Conservation (phyloP, 441 rosid species). For the Euphorbia schlechtendalii region DNA sequence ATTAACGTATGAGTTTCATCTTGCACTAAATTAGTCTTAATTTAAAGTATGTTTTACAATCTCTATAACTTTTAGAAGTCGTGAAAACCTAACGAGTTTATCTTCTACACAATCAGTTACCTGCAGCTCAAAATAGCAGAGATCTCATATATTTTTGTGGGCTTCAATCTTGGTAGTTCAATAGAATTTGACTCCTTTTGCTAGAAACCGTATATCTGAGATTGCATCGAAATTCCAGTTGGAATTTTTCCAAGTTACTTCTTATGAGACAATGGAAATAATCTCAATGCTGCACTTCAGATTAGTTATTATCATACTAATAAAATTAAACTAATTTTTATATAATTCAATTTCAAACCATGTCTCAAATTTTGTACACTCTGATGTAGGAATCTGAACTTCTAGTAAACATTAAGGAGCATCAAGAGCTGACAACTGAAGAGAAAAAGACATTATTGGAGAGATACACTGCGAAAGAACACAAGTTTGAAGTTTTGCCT, state of each 20-base stretch:
- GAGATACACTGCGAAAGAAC: constrained; percentile 90
- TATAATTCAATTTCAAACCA: too few species aligned
- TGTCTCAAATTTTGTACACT: background rate
- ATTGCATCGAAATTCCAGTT: constrained; percentile 69
- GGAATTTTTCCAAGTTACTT: constrained; percentile 95
- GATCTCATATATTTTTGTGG: too few species aligned
- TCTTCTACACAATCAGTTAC: too few species aligned
- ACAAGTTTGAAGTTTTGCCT: constrained; percentile 47
- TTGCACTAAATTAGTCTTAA: too few species aligned
- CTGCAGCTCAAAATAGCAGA: too few species aligned
- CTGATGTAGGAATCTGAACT: constrained; percentile 62
- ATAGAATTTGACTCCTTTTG: too few species aligned
- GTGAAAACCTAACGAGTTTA: too few species aligned
- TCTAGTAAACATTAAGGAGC: constrained; percentile 68
- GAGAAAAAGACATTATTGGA: constrained; percentile 87
- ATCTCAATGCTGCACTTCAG: background rate
- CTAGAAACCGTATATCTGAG: constrained; percentile 59
- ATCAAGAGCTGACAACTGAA: constrained; percentile 66
- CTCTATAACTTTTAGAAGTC: too few species aligned
- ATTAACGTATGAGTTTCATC: too few species aligned
- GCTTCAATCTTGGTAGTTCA: constrained; percentile 66
- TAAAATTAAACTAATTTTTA: too few species aligned
- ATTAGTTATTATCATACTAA: too few species aligned
- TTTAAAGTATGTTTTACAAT: too few species aligned
- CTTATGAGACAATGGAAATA: background rate